phyloP scores from a whole-genome alignment of 2,329 filamentous ascomycete species.

The Ophiostoma populinum region DNA sequence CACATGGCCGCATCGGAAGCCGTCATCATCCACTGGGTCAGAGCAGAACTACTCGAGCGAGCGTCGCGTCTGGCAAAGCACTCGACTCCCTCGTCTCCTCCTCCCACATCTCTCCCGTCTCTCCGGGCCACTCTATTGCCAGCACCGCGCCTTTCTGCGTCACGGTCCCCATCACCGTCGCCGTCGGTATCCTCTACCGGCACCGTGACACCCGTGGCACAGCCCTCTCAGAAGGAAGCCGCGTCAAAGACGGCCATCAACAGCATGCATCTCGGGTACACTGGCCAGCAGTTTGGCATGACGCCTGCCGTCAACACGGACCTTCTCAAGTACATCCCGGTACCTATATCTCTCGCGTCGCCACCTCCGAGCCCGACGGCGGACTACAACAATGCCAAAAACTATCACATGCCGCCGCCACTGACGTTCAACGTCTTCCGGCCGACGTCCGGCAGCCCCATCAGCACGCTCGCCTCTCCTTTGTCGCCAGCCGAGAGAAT shows the following conservation, averaged over 20 bases:
- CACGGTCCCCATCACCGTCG: no score
- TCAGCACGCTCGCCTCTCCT: constrained; percentile 20
- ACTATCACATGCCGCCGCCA: background rate
- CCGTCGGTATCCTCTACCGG: no score
- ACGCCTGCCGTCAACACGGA: background rate
- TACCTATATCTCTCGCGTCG: constrained; percentile 22
- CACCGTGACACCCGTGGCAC: no score
- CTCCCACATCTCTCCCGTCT: background rate
- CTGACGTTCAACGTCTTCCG: constrained; percentile 24
- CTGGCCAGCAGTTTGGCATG: background rate
- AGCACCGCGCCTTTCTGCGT: background rate
- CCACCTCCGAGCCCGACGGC: background rate
- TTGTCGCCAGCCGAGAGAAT: constrained; percentile 20
- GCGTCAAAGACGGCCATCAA: no score
- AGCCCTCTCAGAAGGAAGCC: no score
- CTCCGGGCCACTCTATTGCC: background rate
- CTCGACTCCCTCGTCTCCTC: background rate
- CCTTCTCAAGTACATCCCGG: constrained; percentile 22
- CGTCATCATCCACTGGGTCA: constrained; percentile 27
- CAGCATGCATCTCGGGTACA: background rate
- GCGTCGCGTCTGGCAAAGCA: background rate
- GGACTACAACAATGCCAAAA: background rate
- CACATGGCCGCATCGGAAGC: constrained; percentile 27
- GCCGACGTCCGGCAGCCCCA: constrained; percentile 20
- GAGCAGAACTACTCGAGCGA: constrained; percentile 6